Conservation (phyloP, 164 flowering plant genomes). For the Paratinospora sagittata region DNA sequence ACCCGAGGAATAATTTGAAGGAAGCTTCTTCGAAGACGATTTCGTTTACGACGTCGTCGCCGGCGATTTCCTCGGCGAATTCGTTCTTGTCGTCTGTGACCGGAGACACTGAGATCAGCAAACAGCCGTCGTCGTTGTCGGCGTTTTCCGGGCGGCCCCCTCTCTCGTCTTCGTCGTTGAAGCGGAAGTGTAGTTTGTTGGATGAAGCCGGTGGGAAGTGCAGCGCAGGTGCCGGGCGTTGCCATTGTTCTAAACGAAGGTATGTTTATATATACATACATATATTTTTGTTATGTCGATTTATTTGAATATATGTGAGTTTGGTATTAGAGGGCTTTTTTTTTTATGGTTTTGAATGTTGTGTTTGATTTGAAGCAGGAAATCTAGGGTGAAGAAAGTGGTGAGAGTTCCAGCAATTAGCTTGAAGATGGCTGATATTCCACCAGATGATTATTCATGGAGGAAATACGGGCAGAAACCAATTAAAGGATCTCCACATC, state of each 20-base stretch:
- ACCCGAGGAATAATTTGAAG: constrained; percentile 15
- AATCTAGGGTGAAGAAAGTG: constrained; percentile 66
- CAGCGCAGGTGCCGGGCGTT: constrained; percentile 47
- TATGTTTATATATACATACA: constrained; percentile 8
- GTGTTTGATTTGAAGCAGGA: constrained; percentile 34
- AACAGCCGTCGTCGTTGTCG: constrained; percentile 41
- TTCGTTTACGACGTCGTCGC: constrained; percentile 44
- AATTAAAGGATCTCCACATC: constrained; percentile 95
- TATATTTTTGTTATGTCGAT: not conserved
- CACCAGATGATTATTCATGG: too few relatives aligned
- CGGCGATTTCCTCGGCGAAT: constrained; percentile 32
- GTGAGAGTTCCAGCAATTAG: too few relatives aligned
- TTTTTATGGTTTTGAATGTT: not conserved
- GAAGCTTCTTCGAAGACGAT: constrained; percentile 29
- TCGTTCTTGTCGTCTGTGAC: constrained; percentile 58
- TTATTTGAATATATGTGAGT: not conserved
- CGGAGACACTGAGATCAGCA: constrained; percentile 48
- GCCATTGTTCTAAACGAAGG: constrained; percentile 93
- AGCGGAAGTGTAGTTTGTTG: constrained; percentile 60
- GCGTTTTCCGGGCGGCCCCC: constrained; percentile 59
- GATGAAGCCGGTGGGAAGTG: constrained; percentile 55
- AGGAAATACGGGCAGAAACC: constrained; percentile 97
- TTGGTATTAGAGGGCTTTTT: not conserved
- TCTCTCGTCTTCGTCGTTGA: constrained; percentile 45
- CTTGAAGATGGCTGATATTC: too few relatives aligned